Evolutionary conservation across 768 basidiomycete genomes (phyloP).

Genomic region (Dacryopinax spathularia): DNA sequence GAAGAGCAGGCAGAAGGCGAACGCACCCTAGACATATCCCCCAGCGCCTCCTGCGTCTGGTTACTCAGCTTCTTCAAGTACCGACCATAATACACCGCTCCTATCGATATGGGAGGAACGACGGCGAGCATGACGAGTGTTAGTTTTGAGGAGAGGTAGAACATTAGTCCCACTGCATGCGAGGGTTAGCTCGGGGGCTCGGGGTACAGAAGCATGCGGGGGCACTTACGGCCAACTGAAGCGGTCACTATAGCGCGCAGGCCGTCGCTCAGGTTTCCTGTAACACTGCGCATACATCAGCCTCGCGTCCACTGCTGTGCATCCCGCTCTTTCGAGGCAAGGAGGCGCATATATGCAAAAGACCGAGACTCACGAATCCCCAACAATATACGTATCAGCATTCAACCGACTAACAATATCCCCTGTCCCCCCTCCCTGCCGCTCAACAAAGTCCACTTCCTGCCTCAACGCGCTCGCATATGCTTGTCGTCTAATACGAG

Average conservation of each 20-base stretch:
- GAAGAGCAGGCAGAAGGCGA: not conserved
- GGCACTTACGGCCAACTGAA: conserved; percentile 71
- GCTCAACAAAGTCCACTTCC: conserved; percentile 87
- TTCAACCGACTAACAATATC: conserved; percentile 85
- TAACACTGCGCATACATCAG: conserved; percentile 29
- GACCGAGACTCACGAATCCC: conserved; percentile 51
- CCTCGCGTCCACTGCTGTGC: not conserved
- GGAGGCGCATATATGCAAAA: not conserved
- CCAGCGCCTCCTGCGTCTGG: conserved; percentile 84
- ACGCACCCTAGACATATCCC: conserved; percentile 73
- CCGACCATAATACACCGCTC: conserved; percentile 87
- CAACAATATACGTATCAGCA: conserved; percentile 84
- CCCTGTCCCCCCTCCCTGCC: conserved; percentile 52
- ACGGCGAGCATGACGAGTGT: conserved; percentile 86
- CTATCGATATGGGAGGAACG: conserved; percentile 75
- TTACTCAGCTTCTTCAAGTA: conserved; percentile 87
- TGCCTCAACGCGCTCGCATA: conserved; percentile 74
- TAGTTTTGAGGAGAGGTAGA: conserved; percentile 76
- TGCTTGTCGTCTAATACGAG: conserved; percentile 64
- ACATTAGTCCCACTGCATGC: conserved; percentile 74
- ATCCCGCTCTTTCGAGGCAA: not conserved
- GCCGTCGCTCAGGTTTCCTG: conserved; percentile 35
- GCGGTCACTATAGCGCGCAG: conserved; percentile 70
- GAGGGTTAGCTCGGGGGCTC: not conserved
- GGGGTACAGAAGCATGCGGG: not conserved